A percentile compares a stretch with the other conserved stretches of the same genome.
Evolutionary conservation across 2,329 filamentous ascomycete genomes (phyloP).

Genomic region (Corynespora cassiicola): DNA sequence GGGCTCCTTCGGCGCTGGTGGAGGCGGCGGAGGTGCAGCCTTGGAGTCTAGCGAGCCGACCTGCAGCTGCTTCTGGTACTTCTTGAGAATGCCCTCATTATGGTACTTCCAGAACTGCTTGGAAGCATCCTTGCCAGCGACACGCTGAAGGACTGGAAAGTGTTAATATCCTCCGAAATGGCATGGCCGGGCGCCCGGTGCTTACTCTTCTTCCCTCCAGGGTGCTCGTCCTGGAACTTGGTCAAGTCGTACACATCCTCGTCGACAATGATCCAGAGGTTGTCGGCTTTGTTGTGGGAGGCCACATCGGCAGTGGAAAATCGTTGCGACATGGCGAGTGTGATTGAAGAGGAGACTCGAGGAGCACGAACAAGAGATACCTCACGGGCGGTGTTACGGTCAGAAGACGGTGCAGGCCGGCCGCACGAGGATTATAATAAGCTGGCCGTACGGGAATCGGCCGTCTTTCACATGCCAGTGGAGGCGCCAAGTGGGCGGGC

Average conservation of each 20-base stretch:
- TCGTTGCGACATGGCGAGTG: slow-evolving; percentile 76
- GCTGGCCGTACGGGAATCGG: slow-evolving; percentile 22
- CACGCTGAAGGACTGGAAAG: slow-evolving; percentile 64
- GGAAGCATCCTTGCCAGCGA: slow-evolving; percentile 71
- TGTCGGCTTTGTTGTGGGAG: slow-evolving; percentile 86
- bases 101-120: slow-evolving; percentile 74
- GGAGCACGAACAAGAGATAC: slow-evolving; percentile 11
- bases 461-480: slow-evolving; percentile 46
- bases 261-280: slow-evolving; percentile 89
- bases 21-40: slow-evolving; percentile 59
- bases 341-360: slow-evolving; percentile 10
- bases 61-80: slow-evolving; percentile 66
- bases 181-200: slow-evolving; percentile 7
- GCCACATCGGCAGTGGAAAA: slow-evolving; percentile 87
- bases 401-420: slow-evolving; percentile 27
- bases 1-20: slow-evolving; percentile 55
- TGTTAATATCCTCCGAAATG: slow-evolving; percentile 9
- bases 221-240: slow-evolving; percentile 62
- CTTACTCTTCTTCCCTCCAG: slow-evolving; percentile 75
- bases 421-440: slow-evolving; percentile 26
- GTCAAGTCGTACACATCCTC: slow-evolving; percentile 96
- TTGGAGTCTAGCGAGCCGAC: slow-evolving; percentile 85
- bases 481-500: slow-evolving; percentile 36
- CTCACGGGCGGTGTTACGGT: slow-evolving; percentile 16
- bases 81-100: slow-evolving; percentile 67